Evolutionary conservation across 1,284 basidiomycete species (phyloP), one percentile per base, ranked within the genome.

Genomic region (Puccinia polysora): DNA sequence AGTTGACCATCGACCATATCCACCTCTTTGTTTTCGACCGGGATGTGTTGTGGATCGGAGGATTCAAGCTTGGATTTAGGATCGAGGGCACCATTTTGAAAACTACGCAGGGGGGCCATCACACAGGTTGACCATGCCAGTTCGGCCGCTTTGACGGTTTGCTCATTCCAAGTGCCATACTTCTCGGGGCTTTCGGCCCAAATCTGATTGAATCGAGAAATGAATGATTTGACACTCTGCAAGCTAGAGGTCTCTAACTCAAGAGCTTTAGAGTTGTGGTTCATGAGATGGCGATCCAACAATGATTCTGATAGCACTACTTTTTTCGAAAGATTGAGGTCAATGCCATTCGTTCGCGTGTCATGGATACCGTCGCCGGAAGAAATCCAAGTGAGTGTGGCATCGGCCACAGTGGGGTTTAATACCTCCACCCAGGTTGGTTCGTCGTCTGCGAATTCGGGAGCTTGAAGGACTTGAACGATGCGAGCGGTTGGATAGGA

Each of bases 371-470:
- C 49, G 50, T 14, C 32, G 23, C 40, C 40, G 10, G 63, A 53
- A 23, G 25, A 50, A 18, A 55, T 53, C 63, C 63, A 65, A 36
- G 63, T 32, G 14, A 53, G 32, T 25, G 63, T 65, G 23, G 63
- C 43, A 38, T 65, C 52, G 47, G 52, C 50, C 3, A 65, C 63
- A 4, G 47, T 10, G 20, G 63, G 63, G 38, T 65, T 53, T 38
- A 65, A 43, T 18, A 65, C 63, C n/a, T 65, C 63, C 18, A 65
- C 32, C 63, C 63, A 65, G 40, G 63, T 65, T 15, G 63, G 63
- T 53, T 32, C 50, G 40, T 50, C 49, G 38, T 30, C 18, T 18
- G 52, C 30, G 30, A 55, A 65, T 40, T 53, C 52, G 0, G 63
- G 63, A 50, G 52, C 49, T 65, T 65, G 63, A 40, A 65, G 52